Evolutionary conservation across 1,139 yeast genomes (phyloP).

Genomic region (Blastobotrys illinoisensis): DNA sequence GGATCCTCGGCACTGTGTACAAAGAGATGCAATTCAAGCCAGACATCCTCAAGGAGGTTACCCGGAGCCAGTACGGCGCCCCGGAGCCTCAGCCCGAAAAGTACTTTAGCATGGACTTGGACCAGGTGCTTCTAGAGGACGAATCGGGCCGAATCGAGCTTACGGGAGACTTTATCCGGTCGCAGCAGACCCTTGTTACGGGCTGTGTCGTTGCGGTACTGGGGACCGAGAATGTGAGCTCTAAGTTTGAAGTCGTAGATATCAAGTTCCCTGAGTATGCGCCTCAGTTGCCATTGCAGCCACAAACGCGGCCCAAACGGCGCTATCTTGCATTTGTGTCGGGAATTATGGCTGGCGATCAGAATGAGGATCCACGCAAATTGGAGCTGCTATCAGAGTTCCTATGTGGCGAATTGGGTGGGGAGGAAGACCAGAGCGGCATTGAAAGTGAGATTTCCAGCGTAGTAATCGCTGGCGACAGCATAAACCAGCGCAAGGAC

Average conservation of each 20-base stretch:
- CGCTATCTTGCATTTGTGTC: constrained; percentile 59
- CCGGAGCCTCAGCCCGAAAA: constrained; percentile 36
- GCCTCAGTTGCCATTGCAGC: constrained; percentile 41
- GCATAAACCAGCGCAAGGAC: constrained; percentile 34
- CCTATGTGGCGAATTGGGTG: constrained; percentile 62
- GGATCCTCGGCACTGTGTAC: constrained; percentile 89
- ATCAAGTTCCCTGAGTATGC: constrained; percentile 62
- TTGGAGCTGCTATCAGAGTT: constrained; percentile 65
- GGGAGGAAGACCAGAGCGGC: constrained; percentile 27
- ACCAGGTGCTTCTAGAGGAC: constrained; percentile 74
- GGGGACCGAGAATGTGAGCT: constrained; percentile 82
- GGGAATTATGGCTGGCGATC: constrained; percentile 57
- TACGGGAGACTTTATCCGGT: constrained; percentile 54
- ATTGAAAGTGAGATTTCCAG: constrained; percentile 41
- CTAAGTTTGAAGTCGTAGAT: constrained; percentile 81
- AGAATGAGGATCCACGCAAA: constrained; percentile 35
- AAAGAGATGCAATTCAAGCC: constrained; percentile 82
- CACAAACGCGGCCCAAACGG: constrained; percentile 24
- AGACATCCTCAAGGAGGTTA: constrained; percentile 76
- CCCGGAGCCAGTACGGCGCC: constrained; percentile 41
- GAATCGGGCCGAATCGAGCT: constrained; percentile 84
- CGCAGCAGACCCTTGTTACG: constrained; percentile 55
- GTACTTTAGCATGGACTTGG: constrained; percentile 53
- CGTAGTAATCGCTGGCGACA: constrained; percentile 72
- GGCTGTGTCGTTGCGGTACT: constrained; percentile 81